These are phyloP conservation scores for Entophlyctis luteolus DNA, from an alignment of 192 early-diverging fungal genomes.

Conservation along the genomic window DNA sequence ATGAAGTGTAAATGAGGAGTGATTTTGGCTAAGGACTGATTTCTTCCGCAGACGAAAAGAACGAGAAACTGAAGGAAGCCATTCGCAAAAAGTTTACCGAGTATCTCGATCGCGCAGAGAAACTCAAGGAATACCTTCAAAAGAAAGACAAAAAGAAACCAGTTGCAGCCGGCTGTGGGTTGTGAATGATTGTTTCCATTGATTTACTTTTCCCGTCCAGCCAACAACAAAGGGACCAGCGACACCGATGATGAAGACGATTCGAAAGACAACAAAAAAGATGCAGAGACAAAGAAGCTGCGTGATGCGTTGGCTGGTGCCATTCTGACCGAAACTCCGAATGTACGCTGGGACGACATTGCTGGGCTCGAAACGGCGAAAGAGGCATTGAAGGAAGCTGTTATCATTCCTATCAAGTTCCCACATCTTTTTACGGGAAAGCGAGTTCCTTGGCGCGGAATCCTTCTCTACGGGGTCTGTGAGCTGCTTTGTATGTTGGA, in stretches of 20 bases:
- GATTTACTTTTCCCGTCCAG: neutral
- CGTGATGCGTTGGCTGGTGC: slow-evolving; percentile 58
- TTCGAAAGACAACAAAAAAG: slow-evolving; percentile 55
- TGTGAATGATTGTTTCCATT: neutral
- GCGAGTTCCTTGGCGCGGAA: slow-evolving; percentile 93
- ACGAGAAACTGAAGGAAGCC: slow-evolving; percentile 76
- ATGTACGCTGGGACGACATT: slow-evolving; percentile 95
- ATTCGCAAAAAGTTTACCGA: slow-evolving; percentile 88
- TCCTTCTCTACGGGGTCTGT: slow-evolving; percentile 83
- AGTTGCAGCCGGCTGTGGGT: slow-evolving; percentile 46
- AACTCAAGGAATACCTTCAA: slow-evolving; percentile 80
- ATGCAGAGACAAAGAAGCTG: slow-evolving; percentile 79
- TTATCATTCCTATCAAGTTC: slow-evolving; percentile 96
- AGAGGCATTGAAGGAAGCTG: slow-evolving; percentile 95
- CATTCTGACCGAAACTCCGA: slow-evolving; percentile 92
- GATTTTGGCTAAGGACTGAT: neutral
- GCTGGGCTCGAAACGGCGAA: slow-evolving; percentile 94
- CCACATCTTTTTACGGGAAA: slow-evolving; percentile 95
- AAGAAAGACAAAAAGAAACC: slow-evolving; percentile 67
- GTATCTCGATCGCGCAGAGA: slow-evolving; percentile 90
- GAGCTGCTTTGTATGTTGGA: neutral
- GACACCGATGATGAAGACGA: slow-evolving; percentile 51
- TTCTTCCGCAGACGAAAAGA: slow-evolving; percentile 79
- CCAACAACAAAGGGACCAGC: slow-evolving; percentile 29
- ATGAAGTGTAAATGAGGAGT: slow-evolving; percentile 75